Evolutionary conservation across 192 early-diverging fungal genomes (phyloP), one percentile per base, ranked within the genome.

Genomic region (Entomortierella chlamydospora): DNA sequence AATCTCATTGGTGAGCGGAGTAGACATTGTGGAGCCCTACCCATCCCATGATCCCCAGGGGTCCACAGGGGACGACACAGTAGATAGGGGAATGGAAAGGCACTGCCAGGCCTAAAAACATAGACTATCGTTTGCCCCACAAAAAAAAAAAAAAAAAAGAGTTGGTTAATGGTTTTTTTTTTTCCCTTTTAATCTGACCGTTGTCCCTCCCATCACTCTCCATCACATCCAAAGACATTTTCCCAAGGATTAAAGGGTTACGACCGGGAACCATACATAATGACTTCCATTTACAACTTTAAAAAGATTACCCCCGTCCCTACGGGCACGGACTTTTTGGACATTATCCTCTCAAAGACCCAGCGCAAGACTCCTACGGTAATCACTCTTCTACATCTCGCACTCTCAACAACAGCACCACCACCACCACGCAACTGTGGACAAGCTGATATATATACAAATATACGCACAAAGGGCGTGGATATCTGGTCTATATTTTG

Each of bases 271-370:
- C 45, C 45, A 47, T 20, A 11, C 64, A 47, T 25, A 65, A 79
- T 77, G 66, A 68, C 76, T 26, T 70, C 68, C 42, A 70, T 97
- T 76, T 99, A 99, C 87, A 99, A 99, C 95, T 98, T 99, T 86
- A 99, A 99, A 83, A 92, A 93, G 83, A 95, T 99, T 64, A 93
- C 94, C 85, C 95, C 95, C 31, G 96, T 99, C 17, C 97, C 97
- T 30, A 92, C 92, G 66, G 90, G 91, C 30, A 81, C 83, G 43
- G 98, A 98, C 86, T 99, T 99, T 86, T 83, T 99, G 83, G 97
- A 99, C 89, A 99, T 99, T 84, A 90, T 97, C 64, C 87, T 99
- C 82, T 95, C 93, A 47, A 98, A 98, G 89, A 99, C 97, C 17
- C 97, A 99, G 88, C 91, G 98, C 84, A 99, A 99, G 63, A 96